Evolutionary conservation across 2,329 filamentous ascomycete species (phyloP), one percentile per base, ranked within the genome.

Genomic region (Exserohilum rostratum): DNA sequence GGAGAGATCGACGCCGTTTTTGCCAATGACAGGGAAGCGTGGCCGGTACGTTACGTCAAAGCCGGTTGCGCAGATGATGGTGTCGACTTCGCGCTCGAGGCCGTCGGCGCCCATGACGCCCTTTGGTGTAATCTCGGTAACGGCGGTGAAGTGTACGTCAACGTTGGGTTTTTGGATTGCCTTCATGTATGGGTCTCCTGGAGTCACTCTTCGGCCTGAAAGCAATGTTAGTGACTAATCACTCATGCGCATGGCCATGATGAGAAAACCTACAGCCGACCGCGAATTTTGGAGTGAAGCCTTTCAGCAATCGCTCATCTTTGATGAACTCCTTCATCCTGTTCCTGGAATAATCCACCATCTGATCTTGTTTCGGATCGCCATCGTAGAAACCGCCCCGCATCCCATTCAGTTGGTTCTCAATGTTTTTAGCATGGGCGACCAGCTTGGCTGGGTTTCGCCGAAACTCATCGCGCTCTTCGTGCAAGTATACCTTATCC

Each of bases 241-340:
- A 4, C 15, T 25, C 12, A 2, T 29, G 34, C 3, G 12, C 2
- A 2, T 5, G 7, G 2, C 5, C 4, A 30, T n/a, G n/a, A 22
- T 15, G 30, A 42, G 12, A 3, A 3, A 6, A 63, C 68, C 45
- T 53, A 71, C 78, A 82, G 1, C 79, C 79, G 33, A 81, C 57
- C 11, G 75, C 76, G 20, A 78, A 82, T 13, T 75, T 78, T 0
- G 79, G 79, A 5, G 76, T 80, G 50, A 80, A 80, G 5, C 79
- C 79, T 48, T 81, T 65, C 3, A 82, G 64, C 20, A 83, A 69
- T 10, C 80, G 70, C 55, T 82, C 72, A 53, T 83, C 80, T 56
- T 80, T 82, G 64, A 84, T 81, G 47, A 75, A 77, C 55, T 83
- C 79, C 11, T 70, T 73, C 80, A 83, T 83, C 12, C 79, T 72